Conservation (phyloP, 768 basidiomycete genomes). For the Scleroderma bovista region DNA sequence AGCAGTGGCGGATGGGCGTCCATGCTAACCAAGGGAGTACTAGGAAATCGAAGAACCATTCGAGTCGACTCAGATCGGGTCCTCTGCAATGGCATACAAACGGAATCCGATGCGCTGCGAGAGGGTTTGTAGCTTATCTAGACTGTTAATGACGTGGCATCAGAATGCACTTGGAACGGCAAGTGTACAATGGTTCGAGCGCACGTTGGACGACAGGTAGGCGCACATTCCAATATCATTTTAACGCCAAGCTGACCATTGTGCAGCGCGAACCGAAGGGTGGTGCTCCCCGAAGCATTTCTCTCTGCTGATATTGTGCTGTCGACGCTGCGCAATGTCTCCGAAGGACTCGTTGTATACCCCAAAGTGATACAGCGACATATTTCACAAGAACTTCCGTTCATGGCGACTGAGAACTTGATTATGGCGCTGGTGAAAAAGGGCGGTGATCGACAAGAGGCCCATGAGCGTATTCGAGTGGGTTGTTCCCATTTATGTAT, state of each 20-base stretch:
- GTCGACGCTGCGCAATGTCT: conserved; percentile 92
- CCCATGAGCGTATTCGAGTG: conserved; percentile 92
- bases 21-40: not conserved
- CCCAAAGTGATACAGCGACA: conserved; percentile 91
- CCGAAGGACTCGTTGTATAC: conserved; percentile 98
- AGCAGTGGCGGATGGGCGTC: too few species aligned
- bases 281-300: conserved; percentile 96
- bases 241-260: conserved; percentile 3
- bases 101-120: conserved; percentile 99
- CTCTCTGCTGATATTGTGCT: conserved; percentile 95
- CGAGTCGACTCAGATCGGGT: conserved; percentile 97
- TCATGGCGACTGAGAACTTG: conserved; percentile 99
- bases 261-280: conserved; percentile 86
- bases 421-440: conserved; percentile 98
- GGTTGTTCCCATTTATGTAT: not conserved
- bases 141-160: conserved; percentile 93
- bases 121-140: conserved; percentile 91
- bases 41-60: conserved; percentile 98
- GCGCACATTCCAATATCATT: not conserved
- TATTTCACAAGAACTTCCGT: conserved; percentile 92
- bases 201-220: conserved; percentile 93
- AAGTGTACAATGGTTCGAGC: conserved; percentile 97
- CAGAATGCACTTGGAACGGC: conserved; percentile 95
- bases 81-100: conserved; percentile 98
- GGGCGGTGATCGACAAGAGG: conserved; percentile 93